Base-by-base conservation (phyloP, 306 rosid genomes). In the Astragalus membranaceus region DNA sequence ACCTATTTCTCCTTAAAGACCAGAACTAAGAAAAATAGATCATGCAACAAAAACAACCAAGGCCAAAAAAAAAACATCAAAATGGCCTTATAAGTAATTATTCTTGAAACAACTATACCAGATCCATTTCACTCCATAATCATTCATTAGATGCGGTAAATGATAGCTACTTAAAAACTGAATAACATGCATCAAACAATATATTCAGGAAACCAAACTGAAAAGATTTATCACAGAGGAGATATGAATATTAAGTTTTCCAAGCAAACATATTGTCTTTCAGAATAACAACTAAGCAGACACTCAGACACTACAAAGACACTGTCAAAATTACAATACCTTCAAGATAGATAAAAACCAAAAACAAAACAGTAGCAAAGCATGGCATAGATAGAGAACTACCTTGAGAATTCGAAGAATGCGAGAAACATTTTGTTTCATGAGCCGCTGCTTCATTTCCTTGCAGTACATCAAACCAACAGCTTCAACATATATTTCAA, bases 381-480 rank as follows among this genome's bases (percentile, higher is more conserved):
- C 44, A 53, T 69, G 15, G 17, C 29, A 56, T 11, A 13, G 8
- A 53, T 16, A 56, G 69, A 23, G 52, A 47, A 58, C 75, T 80
- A 94, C 99, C 96, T 91, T 88, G 20, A 94, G 91, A 64, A 94
- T 87, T 10, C 95, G 92, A 65, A 91, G 91, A 53, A 91, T 91
- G 48, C 99, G 95, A 1, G 95, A 69, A 71, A 94, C 97, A 55
- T 87, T 91, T 82, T 88, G 96, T 80, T 88, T 94, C 86, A 88
- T 88, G 56, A 91, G 80, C 70, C 97, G 81, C 69, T 88, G 99
- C 89, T 80, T 94, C 88, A 88, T 88, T 53, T 91, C 99, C 80
- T 88, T 91, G 77, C 97, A 88, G 80, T 91, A 91, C 97, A 91
- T 94, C 63, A 94, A 72, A 44, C 99, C 96, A 70, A 94, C 89